Base-by-base conservation (phyloP, 345 rosid species). In the Anacardium occidentale region DNA sequence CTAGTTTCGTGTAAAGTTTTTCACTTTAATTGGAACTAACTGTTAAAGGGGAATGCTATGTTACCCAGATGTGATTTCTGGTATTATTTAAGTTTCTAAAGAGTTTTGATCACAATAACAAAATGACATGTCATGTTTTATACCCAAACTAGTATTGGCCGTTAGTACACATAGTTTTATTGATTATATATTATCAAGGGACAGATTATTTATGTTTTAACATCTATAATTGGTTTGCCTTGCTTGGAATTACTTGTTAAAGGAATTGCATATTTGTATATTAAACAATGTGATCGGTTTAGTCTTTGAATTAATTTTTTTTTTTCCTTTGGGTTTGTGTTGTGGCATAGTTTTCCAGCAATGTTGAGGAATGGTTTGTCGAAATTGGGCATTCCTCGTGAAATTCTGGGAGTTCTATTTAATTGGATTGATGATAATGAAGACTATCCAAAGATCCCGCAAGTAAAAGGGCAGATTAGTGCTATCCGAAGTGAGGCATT, bases 401-500 rank as follows among this genome's bases (percentile, higher is more conserved):
- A 78, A 77, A 70, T 84, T 83, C 79, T 94, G 55, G 86, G 88
- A 47, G 47, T 75, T 62, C 47, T 94, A 48, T 89, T 92, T 72
- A 85, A 85, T 59, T 82, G 89, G 90, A 48, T 80, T 62, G 91
- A 74, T 55, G 76, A 72, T 15, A 71, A 63, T 34, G 75, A 82
- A 71, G 92, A 79, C 68, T 81, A 84, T 77, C 87, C 76, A 7
- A 89, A 89, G 80, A 69, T 94, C 77, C 98, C 98, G 3, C 94
- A 85, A 80, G 98, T 94, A 0, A 92, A 89, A 80, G 98, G 97
- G 10, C 54, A 85, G 2, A 55, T 89, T 47, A 80, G 76, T 22
- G 91, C 98, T 48, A 73, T 94, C n/a, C 84, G 90, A 1, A 90
- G 83, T 57, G 97, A 90, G 81, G 89, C 98, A 65, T 94, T 94